These are phyloP conservation scores for Kodamaea hsintzibuensis DNA, from an alignment of 805 yeast genomes.

Conservation along the genomic window DNA sequence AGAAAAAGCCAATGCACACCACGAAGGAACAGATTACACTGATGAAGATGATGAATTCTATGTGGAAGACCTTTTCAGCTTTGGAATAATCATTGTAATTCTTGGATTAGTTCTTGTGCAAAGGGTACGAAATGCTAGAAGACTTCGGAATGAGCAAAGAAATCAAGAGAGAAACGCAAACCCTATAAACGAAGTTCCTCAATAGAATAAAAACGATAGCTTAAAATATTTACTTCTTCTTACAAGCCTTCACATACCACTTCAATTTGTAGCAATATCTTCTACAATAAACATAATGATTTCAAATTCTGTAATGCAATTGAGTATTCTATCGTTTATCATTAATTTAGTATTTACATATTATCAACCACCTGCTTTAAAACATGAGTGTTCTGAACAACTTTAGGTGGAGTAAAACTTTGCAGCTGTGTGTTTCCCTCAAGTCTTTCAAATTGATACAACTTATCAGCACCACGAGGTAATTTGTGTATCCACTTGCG, in stretches of 20 bases:
- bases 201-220: too few species aligned
- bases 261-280: too few species aligned
- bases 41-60: conserved; percentile 21
- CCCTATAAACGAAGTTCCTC: not conserved
- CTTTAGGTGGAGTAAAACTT: not conserved
- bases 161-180: conserved; percentile 16
- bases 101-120: conserved; percentile 31
- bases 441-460: not conserved
- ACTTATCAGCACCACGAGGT: conserved; percentile 27
- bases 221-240: too few species aligned
- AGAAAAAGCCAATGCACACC: conserved; percentile 33
- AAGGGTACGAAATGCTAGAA: conserved; percentile 26
- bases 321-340: not conserved
- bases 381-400: not conserved
- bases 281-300: too few species aligned
- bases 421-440: not conserved
- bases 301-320: too few species aligned
- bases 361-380: not conserved
- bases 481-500: conserved; percentile 67
- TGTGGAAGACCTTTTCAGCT: conserved; percentile 32
- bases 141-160: conserved; percentile 13
- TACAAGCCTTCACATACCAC: too few species aligned
- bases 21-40: conserved; percentile 28
- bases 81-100: conserved; percentile 19
- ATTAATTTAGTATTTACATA: conserved; percentile 1